Percentiles rank a stretch among this genome's conserved stretches.
Conservation (phyloP, 164 flowering plant species). For the Vitis cinerea region DNA sequence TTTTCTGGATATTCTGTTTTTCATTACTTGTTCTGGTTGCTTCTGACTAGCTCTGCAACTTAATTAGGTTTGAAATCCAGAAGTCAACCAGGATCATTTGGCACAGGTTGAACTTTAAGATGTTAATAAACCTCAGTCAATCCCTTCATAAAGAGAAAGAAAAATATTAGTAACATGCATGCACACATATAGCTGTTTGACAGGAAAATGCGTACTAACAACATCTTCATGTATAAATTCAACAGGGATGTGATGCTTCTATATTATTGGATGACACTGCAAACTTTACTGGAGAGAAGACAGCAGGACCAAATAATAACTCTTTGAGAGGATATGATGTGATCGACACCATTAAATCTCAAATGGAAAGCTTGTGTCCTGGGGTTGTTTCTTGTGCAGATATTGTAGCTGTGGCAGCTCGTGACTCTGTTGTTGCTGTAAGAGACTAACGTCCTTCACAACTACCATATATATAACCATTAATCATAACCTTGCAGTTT, state of each 20-base stretch:
- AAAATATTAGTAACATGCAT: no score
- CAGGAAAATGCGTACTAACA: no score
- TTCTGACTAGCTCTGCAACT: no score
- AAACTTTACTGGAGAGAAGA: conserved; percentile 33
- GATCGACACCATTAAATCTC: conserved; percentile 34
- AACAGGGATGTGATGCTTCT: conserved; percentile 45
- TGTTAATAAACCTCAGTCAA: no score
- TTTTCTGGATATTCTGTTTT: background rate
- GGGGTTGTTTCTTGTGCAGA: conserved; percentile 51
- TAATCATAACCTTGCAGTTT: no score
- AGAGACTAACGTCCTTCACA: background rate
- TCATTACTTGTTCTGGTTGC: background rate
- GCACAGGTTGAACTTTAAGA: no score
- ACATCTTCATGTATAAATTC: background rate
- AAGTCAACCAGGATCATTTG: no score
- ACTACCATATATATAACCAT: no score
- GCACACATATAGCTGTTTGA: no score
- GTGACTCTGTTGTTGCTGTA: conserved; percentile 31
- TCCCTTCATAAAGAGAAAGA: no score
- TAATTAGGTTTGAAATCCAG: no score
- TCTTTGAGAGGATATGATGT: conserved; percentile 42
- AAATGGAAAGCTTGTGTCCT: conserved; percentile 34
- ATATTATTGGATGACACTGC: conserved; percentile 33
- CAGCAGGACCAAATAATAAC: conserved; percentile 24
- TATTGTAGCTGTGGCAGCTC: conserved; percentile 39